These are phyloP conservation scores for Lactarius sp. DNA, from an alignment of 768 basidiomycete species.

Conservation along the genomic window DNA sequence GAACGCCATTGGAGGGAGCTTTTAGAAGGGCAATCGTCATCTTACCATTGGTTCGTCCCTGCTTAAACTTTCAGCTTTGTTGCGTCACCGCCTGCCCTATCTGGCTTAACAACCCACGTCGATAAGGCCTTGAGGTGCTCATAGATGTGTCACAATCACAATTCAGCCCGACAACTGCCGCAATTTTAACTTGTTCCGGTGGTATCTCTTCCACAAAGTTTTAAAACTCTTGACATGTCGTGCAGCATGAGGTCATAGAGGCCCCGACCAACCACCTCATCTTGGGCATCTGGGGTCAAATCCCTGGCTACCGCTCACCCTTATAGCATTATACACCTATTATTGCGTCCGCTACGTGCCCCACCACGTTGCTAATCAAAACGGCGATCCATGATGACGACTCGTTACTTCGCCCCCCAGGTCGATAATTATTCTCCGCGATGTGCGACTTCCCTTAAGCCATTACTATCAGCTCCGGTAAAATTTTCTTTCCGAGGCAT, in stretches of 20 bases:
- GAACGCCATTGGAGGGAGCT: slow-evolving; percentile 7
- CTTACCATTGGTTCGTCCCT: slow-evolving; percentile 12
- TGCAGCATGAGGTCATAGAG: slow-evolving; percentile 18
- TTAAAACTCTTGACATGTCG: slow-evolving; percentile 6
- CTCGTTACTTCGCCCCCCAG: background rate
- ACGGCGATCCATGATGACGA: slow-evolving; percentile 11
- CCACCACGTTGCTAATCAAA: background rate
- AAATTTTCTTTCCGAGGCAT: background rate
- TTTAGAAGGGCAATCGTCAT: slow-evolving; percentile 9
- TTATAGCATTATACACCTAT: slow-evolving; percentile 12
- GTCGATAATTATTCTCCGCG: slow-evolving; percentile 11
- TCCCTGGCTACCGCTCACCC: slow-evolving; percentile 3
- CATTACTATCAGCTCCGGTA: background rate
- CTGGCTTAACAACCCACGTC: slow-evolving; percentile 9
- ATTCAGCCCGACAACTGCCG: background rate
- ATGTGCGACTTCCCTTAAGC: background rate
- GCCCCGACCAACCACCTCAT: slow-evolving; percentile 8
- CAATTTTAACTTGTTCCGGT: slow-evolving; percentile 16
- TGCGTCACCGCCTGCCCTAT: slow-evolving; percentile 23
- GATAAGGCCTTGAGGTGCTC: slow-evolving; percentile 18
- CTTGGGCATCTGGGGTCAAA: slow-evolving; percentile 8
- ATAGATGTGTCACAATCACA: slow-evolving; percentile 1
- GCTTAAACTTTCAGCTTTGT: slow-evolving; percentile 7
- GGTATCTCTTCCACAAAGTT: background rate
- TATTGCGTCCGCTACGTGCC: slow-evolving; percentile 4